Evolutionary conservation across 2,329 filamentous ascomycete genomes (phyloP).

Genomic region (Tolypocladium sp.): DNA sequence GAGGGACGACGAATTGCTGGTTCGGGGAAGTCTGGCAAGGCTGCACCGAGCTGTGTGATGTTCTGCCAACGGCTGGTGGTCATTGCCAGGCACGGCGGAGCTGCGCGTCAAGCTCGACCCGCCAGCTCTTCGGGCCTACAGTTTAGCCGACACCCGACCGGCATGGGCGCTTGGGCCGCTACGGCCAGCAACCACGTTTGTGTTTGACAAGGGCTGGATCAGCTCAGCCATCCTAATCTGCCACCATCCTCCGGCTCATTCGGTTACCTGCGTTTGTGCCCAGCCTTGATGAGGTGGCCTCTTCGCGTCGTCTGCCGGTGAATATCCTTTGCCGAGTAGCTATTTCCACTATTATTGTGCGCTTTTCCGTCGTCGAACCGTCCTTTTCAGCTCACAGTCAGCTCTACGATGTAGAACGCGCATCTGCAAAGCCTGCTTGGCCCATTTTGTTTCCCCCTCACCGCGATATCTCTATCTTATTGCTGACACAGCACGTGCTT

Average conservation of each 20-base stretch:
- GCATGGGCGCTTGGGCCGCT: neutral
- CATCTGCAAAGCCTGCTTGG: conserved; percentile 5
- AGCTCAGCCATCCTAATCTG: neutral
- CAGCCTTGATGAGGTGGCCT: conserved; percentile 21
- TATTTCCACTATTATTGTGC: neutral
- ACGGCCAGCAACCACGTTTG: neutral
- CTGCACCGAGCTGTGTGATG: conserved; percentile 19
- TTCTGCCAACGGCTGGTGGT: conserved; percentile 16
- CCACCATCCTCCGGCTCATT: conserved; percentile 1
- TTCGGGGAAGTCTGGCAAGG: neutral
- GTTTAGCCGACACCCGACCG: conserved; percentile 15
- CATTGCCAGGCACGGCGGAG: conserved; percentile 24
- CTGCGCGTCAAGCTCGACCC: conserved; percentile 26
- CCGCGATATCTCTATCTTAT: neutral
- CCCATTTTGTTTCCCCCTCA: conserved; percentile 5
- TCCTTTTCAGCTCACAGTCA: neutral
- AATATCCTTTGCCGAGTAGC: conserved; percentile 9
- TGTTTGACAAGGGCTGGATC: neutral
- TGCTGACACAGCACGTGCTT: conserved; percentile 2
- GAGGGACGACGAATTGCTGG: conserved; percentile 4
- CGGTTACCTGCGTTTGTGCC: neutral
- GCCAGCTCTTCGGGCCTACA: conserved; percentile 10
- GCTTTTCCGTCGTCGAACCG: neutral
- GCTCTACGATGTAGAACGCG: neutral
- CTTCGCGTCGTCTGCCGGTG: conserved; percentile 11